Evolutionary conservation across 257 asterid species (phyloP).

Genomic region (Linaria vulgaris): DNA sequence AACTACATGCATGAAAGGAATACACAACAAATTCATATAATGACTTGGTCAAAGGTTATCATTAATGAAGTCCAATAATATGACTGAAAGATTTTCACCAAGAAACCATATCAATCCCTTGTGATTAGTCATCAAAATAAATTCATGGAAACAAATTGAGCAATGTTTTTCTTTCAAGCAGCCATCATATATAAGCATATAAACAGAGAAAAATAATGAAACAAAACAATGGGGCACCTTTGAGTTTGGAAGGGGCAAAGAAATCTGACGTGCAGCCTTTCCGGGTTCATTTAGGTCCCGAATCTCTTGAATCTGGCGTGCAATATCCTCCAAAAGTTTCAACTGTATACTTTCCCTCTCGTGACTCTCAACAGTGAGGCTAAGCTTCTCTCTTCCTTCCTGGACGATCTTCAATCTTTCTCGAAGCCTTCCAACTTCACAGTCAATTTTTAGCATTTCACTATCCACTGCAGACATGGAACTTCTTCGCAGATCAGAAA

Average conservation of each 20-base stretch:
- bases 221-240: conserved; percentile 41
- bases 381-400: conserved; percentile 73
- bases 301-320: conserved; percentile 62
- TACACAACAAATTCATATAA: background rate
- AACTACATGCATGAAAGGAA: background rate
- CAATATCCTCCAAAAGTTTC: conserved; percentile 69
- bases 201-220: background rate
- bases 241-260: conserved; percentile 65
- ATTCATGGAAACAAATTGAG: background rate
- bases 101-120: conserved; percentile 2
- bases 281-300: conserved; percentile 44
- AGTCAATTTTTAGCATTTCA: conserved; percentile 61
- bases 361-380: conserved; percentile 47
- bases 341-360: conserved; percentile 57
- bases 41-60: background rate
- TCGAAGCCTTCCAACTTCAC: conserved; percentile 58
- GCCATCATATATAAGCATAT: conserved; percentile 11
- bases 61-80: background rate
- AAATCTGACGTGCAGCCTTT: conserved; percentile 54
- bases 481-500: conserved; percentile 38
- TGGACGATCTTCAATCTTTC: conserved; percentile 65
- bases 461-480: conserved; percentile 48
- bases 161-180: background rate
- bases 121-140: background rate
- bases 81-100: background rate